These are phyloP conservation scores for Mollisia scopiformis DNA, from an alignment of 2,329 filamentous ascomycete species.

Conservation along the genomic window DNA sequence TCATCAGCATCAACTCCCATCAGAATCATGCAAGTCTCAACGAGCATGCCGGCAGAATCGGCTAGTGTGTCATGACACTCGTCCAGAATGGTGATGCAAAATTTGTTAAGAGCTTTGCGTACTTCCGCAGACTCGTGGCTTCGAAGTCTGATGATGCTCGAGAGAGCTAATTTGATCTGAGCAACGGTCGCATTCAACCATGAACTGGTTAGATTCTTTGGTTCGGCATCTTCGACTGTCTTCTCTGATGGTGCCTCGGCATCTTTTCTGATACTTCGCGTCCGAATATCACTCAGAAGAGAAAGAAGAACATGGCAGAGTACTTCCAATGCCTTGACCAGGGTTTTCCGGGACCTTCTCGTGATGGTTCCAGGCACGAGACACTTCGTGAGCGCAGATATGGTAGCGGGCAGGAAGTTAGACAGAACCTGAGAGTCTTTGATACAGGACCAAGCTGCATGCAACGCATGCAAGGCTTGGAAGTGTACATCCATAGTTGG, in stretches of 20 bases:
- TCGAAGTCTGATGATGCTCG: slow-evolving; percentile 75
- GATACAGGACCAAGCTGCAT: slow-evolving; percentile 64
- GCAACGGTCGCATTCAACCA: slow-evolving; percentile 82
- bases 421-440: slow-evolving; percentile 76
- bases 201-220: slow-evolving; percentile 41
- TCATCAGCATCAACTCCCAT: slow-evolving; percentile 52
- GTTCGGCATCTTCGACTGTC: slow-evolving; percentile 40
- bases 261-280: slow-evolving; percentile 41
- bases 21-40: slow-evolving; percentile 81
- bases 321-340: slow-evolving; percentile 63
- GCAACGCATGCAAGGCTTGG: slow-evolving; percentile 67
- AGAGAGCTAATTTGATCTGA: slow-evolving; percentile 83
- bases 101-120: slow-evolving; percentile 63
- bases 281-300: slow-evolving; percentile 61
- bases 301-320: slow-evolving; percentile 57
- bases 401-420: slow-evolving; percentile 84
- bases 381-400: slow-evolving; percentile 76
- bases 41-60: slow-evolving; percentile 70
- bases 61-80: slow-evolving; percentile 75
- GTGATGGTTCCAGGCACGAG: slow-evolving; percentile 70
- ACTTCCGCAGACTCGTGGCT: slow-evolving; percentile 72
- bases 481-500: slow-evolving; percentile 70
- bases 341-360: slow-evolving; percentile 62
- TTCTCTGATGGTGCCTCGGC: slow-evolving; percentile 20
- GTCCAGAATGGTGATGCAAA: slow-evolving; percentile 78